phyloP scores from a whole-genome alignment of 768 basidiomycete species.

The Bullera alba region DNA sequence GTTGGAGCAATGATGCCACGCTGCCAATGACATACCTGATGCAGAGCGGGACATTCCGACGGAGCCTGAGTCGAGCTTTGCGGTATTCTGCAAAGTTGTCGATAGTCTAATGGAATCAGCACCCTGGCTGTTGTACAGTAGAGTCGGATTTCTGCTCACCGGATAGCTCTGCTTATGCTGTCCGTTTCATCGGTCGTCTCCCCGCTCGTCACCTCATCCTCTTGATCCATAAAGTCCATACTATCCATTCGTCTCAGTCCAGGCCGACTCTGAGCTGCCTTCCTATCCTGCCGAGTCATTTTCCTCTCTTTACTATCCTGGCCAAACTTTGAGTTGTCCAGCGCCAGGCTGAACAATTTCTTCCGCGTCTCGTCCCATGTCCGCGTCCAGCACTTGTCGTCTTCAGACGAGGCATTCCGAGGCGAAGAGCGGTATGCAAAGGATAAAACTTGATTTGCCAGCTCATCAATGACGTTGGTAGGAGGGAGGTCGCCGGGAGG shows the following conservation, averaged over 20 bases:
- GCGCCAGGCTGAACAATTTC: constrained; percentile 35
- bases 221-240: constrained; percentile 37
- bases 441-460: constrained; percentile 40
- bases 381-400: constrained; percentile 26
- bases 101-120: constrained; percentile 20
- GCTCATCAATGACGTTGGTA: constrained; percentile 35
- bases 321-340: constrained; percentile 29
- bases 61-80: constrained; percentile 20
- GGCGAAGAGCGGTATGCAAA: constrained; percentile 16
- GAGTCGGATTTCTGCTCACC: constrained; percentile 11
- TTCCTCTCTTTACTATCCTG: constrained; percentile 21
- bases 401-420: neutral
- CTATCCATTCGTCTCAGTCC: constrained; percentile 29
- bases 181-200: constrained; percentile 6
- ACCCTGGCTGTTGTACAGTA: neutral
- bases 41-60: constrained; percentile 10
- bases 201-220: no score
- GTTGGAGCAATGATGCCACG: no score
- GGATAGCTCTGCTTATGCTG: constrained; percentile 17
- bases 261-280: constrained; percentile 12
- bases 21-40: constrained; percentile 14
- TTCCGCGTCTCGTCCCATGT: constrained; percentile 33
- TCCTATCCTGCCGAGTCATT: constrained; percentile 15
- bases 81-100: constrained; percentile 33
- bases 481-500: constrained; percentile 43